These are phyloP conservation scores for Sugiyamaella floridensis DNA, from an alignment of 805 yeast genomes.

Conservation along the genomic window DNA sequence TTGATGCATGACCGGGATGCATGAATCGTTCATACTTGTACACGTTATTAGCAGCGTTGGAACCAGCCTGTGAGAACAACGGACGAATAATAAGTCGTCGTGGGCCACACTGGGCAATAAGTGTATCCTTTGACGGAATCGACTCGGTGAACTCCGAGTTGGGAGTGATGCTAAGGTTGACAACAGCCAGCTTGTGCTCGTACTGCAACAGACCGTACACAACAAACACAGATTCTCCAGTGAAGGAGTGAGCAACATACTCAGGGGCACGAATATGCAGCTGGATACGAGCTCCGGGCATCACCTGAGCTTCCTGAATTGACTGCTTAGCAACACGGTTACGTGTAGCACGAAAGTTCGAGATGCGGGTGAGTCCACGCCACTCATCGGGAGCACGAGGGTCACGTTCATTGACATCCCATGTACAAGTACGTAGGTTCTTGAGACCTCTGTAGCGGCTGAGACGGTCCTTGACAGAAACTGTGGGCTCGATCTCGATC, in stretches of 20 bases:
- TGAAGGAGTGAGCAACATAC: constrained; percentile 48
- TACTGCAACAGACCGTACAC: constrained; percentile 72
- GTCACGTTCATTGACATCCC: constrained; percentile 86
- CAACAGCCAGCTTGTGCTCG: constrained; percentile 80
- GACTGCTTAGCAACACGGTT: constrained; percentile 61
- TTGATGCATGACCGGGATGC: constrained; percentile 64
- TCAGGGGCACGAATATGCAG: constrained; percentile 45
- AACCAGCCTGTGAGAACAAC: constrained; percentile 62
- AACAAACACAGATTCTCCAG: constrained; percentile 49
- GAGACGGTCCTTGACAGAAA: constrained; percentile 67
- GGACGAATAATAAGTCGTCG: constrained; percentile 82
- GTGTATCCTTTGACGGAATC: constrained; percentile 69
- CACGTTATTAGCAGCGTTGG: constrained; percentile 74
- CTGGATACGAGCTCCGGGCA: constrained; percentile 59
- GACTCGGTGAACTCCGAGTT: constrained; percentile 90
- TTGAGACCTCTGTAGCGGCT: constrained; percentile 81
- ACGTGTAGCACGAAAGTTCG: constrained; percentile 69
- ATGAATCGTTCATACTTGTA: constrained; percentile 79
- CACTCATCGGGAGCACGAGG: constrained; percentile 70
- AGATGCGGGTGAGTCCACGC: constrained; percentile 65
- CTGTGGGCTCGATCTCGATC: constrained; percentile 71
- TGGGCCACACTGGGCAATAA: constrained; percentile 89
- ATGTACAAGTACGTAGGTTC: constrained; percentile 66
- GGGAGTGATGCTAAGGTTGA: constrained; percentile 72
- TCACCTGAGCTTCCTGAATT: constrained; percentile 36